Evolutionary conservation across 1,284 basidiomycete species (phyloP).

Genomic region (Quambalaria eucalypti): DNA sequence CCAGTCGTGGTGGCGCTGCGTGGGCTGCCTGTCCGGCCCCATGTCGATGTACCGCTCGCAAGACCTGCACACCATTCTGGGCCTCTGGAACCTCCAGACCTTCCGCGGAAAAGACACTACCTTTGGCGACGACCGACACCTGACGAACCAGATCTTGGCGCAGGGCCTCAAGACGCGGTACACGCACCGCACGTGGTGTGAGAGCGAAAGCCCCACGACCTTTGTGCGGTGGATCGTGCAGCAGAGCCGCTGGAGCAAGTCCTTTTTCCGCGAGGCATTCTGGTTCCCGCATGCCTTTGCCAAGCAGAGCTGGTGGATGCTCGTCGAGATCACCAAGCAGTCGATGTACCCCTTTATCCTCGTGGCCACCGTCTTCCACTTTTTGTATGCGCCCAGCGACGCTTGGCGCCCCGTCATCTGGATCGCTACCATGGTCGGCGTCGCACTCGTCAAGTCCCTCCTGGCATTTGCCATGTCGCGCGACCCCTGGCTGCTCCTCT

Average conservation of each 20-base stretch:
- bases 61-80: slow-evolving; percentile 5
- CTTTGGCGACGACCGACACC: slow-evolving; percentile 6
- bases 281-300: slow-evolving; percentile 5
- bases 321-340: slow-evolving; percentile 5
- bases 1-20: slow-evolving; percentile 6
- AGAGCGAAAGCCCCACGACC: slow-evolving; percentile 1
- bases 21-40: slow-evolving; percentile 3
- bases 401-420: slow-evolving; percentile 1
- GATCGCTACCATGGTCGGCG: slow-evolving; percentile 7
- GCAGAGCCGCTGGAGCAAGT: slow-evolving; percentile 7
- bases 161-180: slow-evolving; percentile 4
- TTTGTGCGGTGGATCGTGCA: slow-evolving; percentile 7
- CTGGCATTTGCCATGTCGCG: slow-evolving; percentile 2
- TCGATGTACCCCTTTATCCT: slow-evolving; percentile 7
- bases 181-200: slow-evolving; percentile 7
- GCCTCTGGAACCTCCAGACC: slow-evolving; percentile 4
- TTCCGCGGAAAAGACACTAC: slow-evolving; percentile 6
- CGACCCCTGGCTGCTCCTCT: slow-evolving; percentile 4
- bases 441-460: slow-evolving; percentile 3
- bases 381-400: neutral
- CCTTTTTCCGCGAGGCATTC: slow-evolving; percentile 8
- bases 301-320: slow-evolving; percentile 3
- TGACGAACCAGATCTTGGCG: slow-evolving; percentile 4
- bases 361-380: slow-evolving; percentile 3
- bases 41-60: slow-evolving; percentile 5